These are phyloP conservation scores for Pseudocercospora crystallina DNA, from an alignment of 2,329 filamentous ascomycete genomes.

Conservation along the genomic window DNA sequence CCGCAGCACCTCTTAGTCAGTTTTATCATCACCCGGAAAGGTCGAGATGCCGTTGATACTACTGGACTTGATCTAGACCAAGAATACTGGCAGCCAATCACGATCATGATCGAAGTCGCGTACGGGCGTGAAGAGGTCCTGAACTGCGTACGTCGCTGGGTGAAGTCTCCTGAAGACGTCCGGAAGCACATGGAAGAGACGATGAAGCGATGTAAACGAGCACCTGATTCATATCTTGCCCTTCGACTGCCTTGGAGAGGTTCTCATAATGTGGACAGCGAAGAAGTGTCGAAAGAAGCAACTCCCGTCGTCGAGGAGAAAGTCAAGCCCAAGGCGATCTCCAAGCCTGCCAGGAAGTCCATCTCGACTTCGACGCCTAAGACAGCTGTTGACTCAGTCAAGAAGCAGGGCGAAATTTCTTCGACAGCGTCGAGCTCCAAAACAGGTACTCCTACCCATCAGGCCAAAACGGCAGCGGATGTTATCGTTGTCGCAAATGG, in stretches of 20 bases:
- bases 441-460: too few species aligned
- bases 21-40: slow-evolving; percentile 74
- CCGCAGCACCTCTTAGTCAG: slow-evolving; percentile 64
- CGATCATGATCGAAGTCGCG: slow-evolving; percentile 54
- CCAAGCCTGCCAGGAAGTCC: slow-evolving; percentile 26
- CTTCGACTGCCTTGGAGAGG: slow-evolving; percentile 51
- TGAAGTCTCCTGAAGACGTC: slow-evolving; percentile 55
- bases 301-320: slow-evolving; percentile 25
- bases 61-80: slow-evolving; percentile 41
- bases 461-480: too few species aligned
- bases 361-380: slow-evolving; percentile 10
- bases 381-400: neutral
- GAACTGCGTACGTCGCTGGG: slow-evolving; percentile 56
- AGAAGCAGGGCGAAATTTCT: neutral
- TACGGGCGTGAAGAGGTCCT: slow-evolving; percentile 53
- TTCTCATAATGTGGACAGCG: slow-evolving; percentile 17
- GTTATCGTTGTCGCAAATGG: too few species aligned
- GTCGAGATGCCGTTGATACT: slow-evolving; percentile 53
- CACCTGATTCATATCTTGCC: slow-evolving; percentile 56
- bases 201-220: slow-evolving; percentile 57
- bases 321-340: slow-evolving; percentile 13
- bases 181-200: slow-evolving; percentile 56
- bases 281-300: slow-evolving; percentile 28
- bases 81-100: slow-evolving; percentile 79
- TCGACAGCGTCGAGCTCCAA: neutral